These are phyloP conservation scores for Erigeron philadelphicus DNA, from an alignment of 140 eudicot species.

Conservation along the genomic window DNA sequence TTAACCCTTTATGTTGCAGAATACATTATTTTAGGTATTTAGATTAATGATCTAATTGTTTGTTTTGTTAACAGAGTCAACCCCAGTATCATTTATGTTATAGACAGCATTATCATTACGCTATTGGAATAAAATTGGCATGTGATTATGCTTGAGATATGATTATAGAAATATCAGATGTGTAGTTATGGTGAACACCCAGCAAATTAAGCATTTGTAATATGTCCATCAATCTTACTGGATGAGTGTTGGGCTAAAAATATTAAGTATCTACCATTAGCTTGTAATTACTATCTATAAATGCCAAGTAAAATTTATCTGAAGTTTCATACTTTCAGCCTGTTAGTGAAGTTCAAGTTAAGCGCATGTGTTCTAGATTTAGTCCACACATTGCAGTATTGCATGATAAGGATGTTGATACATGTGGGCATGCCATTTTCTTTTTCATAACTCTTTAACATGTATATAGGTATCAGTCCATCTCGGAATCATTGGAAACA, in stretches of 20 bases:
- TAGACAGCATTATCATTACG: not conserved
- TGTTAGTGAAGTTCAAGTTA: slow-evolving; percentile 14
- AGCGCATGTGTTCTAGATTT: slow-evolving; percentile 11
- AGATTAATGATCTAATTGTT: not conserved
- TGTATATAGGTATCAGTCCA: slow-evolving; percentile 31
- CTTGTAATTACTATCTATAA: not conserved
- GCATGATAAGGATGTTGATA: not conserved
- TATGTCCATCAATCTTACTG: slow-evolving; percentile 1
- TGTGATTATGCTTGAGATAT: not conserved
- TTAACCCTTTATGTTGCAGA: not conserved
- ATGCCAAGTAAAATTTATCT: not conserved
- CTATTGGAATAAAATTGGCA: not conserved
- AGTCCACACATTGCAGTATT: not conserved
- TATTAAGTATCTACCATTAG: not conserved
- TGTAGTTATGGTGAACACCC: not conserved
- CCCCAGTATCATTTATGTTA: slow-evolving; percentile 3
- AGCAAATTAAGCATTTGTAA: slow-evolving; percentile 3
- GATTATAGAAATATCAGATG: no score
- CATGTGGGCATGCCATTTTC: slow-evolving; percentile 12
- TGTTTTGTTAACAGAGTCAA: not conserved
- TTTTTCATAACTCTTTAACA: slow-evolving; percentile 12
- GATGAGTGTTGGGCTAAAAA: not conserved
- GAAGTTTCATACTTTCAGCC: not conserved
- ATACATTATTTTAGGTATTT: slow-evolving; percentile 1
- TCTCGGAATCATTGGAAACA: slow-evolving; percentile 31